Evolutionary conservation across 2,329 filamentous ascomycete species (phyloP), one percentile per base, ranked within the genome.

Genomic region (Chaetomium sp.): DNA sequence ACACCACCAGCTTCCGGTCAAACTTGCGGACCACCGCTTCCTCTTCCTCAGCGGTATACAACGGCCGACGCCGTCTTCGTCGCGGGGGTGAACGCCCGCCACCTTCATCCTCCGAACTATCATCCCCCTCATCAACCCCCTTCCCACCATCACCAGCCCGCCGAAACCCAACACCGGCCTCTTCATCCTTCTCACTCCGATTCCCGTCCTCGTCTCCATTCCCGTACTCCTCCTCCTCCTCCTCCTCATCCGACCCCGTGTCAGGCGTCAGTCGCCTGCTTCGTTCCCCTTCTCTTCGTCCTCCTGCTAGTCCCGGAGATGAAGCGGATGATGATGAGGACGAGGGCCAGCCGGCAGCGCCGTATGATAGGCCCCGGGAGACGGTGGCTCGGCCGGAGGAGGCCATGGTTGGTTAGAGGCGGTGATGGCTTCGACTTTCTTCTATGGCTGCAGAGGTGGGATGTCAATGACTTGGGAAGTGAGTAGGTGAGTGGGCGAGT

Each of bases 1-100:
- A 95, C 1, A 88, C 69, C 5, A 95, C 89, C 52, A 96, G 78
- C 61, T 79, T 82, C 54, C 82, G 77, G 69, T 96, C 91, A 62
- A 96, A 83, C 72, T 88, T 91, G 66, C 76, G 78, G 54, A 91
- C 77, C 7, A 95, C 85, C 4, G 76, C 74, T 27, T 69, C 73
- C 67, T 95, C 91, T 69, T 96, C 91, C 53, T 91, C 85, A 0
- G 74, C 72, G 3, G 79, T 79, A 56, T 79, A 81, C 19, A 72
- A 66, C 65, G 71, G 68, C 42, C 49, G 46, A 11, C 9, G 52
- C 27, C 41, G 58, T 52, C 54, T 56, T 38, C 12, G 54, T 53
- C 52, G 57, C 62, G 42, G 8, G 49, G 40, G 40, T 9, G 40
- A 42, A 42, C 37, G 12, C 8, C 37, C 8, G 37, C 4, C 37